A percentile compares a stretch with the other conserved stretches of the same genome.
Conservation (phyloP, 306 rosid species). For the Sesbania bispinosa region DNA sequence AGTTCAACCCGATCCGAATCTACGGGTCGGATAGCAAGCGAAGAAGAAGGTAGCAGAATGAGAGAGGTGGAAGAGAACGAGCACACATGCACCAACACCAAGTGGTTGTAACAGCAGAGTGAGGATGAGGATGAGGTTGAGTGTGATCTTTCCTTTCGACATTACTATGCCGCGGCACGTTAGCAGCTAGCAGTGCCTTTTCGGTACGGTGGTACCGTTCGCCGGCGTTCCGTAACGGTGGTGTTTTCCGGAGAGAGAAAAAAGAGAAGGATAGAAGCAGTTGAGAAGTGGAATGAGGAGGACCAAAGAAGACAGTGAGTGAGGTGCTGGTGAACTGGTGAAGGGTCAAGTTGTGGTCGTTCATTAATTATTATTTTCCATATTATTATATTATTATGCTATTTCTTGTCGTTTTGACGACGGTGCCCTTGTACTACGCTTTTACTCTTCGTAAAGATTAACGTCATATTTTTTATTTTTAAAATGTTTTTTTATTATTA, state of each 20-base stretch:
- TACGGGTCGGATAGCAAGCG: slow-evolving; percentile 36
- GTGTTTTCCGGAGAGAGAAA: not conserved
- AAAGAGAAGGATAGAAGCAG: slow-evolving; percentile 14
- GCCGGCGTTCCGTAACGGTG: slow-evolving; percentile 20
- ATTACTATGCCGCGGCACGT: slow-evolving; percentile 42
- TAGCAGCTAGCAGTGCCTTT: not conserved
- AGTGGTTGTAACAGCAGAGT: slow-evolving; percentile 4
- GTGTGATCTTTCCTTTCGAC: slow-evolving; percentile 38
- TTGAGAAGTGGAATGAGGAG: slow-evolving; percentile 23
- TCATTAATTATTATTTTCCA: slow-evolving; percentile 4
- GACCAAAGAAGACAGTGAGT: slow-evolving; percentile 23
- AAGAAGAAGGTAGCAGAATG: slow-evolving; percentile 37
- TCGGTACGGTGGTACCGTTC: not conserved
- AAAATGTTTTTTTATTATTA: not conserved
- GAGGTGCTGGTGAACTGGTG: slow-evolving; percentile 3
- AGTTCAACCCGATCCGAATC: slow-evolving; percentile 56
- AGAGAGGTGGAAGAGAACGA: slow-evolving; percentile 34
- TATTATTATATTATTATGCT: not conserved
- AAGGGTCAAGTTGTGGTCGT: slow-evolving; percentile 55
- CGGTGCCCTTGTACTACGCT: slow-evolving; percentile 24
- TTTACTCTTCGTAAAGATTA: too few relatives aligned
- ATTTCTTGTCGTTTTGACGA: slow-evolving; percentile 16
- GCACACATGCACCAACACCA: not conserved
- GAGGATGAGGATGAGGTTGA: slow-evolving; percentile 2
- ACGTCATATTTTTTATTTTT: too few relatives aligned